Evolutionary conservation across 2,329 filamentous ascomycete species (phyloP).

Genomic region (Stachybotrys chlorohalonatus): DNA sequence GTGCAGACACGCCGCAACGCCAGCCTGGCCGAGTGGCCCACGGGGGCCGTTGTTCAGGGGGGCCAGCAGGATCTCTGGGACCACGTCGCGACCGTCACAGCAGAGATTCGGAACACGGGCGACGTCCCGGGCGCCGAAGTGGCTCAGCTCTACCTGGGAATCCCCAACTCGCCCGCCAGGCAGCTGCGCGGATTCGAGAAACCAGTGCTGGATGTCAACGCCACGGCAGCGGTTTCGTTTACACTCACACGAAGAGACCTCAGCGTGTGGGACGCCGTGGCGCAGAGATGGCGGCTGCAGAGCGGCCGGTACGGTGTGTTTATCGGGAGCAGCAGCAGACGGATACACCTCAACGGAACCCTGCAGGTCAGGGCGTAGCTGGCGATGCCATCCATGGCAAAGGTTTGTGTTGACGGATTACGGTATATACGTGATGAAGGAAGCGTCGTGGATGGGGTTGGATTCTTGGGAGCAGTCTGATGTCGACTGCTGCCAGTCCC

Average conservation of each 20-base stretch:
- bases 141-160: conserved; percentile 49
- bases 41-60: neutral
- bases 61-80: conserved; percentile 1
- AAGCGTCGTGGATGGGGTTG: too few species aligned
- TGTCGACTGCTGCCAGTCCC: too few species aligned
- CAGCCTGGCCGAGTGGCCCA: neutral
- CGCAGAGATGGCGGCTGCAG: conserved; percentile 51
- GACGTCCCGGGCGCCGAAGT: conserved; percentile 38
- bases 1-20: neutral
- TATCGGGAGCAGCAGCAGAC: conserved; percentile 38
- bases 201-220: conserved; percentile 25
- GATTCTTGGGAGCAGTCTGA: too few species aligned
- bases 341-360: conserved; percentile 5
- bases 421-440: too few species aligned
- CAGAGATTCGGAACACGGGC: conserved; percentile 56
- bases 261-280: conserved; percentile 54
- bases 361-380: neutral
- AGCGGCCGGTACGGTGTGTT: conserved; percentile 33
- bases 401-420: too few species aligned
- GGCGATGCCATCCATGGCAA: too few species aligned
- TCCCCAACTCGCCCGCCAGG: conserved; percentile 43
- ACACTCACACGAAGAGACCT: conserved; percentile 53
- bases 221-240: conserved; percentile 29
- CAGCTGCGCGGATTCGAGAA: conserved; percentile 59
- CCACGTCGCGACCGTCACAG: conserved; percentile 17